Base-by-base conservation (phyloP, 1,284 basidiomycete genomes). In the Ustilago xerochloae region DNA sequence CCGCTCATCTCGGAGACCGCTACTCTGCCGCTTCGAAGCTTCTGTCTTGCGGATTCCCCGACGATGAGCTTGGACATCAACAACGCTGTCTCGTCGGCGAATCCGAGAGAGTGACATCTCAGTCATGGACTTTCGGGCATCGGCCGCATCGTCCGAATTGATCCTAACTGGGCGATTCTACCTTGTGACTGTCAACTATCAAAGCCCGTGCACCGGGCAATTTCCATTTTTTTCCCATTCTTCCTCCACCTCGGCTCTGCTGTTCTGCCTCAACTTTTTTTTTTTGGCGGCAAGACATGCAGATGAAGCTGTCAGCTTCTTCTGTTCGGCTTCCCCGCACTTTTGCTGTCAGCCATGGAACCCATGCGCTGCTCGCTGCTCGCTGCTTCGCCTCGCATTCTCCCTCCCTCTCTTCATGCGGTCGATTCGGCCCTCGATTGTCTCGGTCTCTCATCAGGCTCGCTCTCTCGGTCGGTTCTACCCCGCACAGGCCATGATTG, bases 91-190 rank as follows among this genome's bases (percentile, higher is more conserved):
- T 38, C 30, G 8, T 39, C 33, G 35, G 22, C 49, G 33, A 51
- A 33, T 33, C 24, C 20, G 29, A 50, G 54, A 52, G 24, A n/a
- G n/a, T n/a, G n/a, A 41, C 36, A 26, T 32, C 33, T 35, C 36
- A 30, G 10, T 33, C 48, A 32, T 12, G n/a, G n/a, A 15, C n/a
- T 46, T 69, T 69, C 66, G 66, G 66, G 48, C 66, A 29, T 69
- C 66, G 66, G 66, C 52, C 61, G 59, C 56, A 60, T 45, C 51
- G 52, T 52, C 66, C 66, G 66, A 69, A 63, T 50, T 41, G 20
- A 39, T 12, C 24, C 30, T 43, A 29, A 56, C 57, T 41, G 56
- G 39, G 16, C 12, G 24, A n/a, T 6, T 52, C 39, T 54, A 13
- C 28, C 6, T 26, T 20, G 10, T 36, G 9, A 6, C n/a, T n/a